phyloP scores from a whole-genome alignment of 371 early-diverging fungal species.

The Apophysomyces elegans region DNA sequence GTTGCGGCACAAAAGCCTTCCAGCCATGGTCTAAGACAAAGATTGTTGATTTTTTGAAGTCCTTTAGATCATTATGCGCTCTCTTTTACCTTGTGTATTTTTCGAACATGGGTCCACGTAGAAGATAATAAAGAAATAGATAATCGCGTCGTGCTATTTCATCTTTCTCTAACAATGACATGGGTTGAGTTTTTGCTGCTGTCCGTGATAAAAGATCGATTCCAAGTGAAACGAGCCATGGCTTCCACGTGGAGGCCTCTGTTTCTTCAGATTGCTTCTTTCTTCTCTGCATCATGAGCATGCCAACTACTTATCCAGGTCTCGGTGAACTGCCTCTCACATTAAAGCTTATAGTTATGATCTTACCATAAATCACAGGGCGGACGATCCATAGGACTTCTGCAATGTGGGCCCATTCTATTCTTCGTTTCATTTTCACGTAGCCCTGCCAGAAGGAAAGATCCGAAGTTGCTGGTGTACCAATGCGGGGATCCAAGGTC shows the following conservation, averaged over 20 bases:
- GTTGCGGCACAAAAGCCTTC: slow-evolving; percentile 41
- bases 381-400: slow-evolving; percentile 46
- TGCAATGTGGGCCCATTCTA: slow-evolving; percentile 33
- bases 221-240: slow-evolving; percentile 43
- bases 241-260: slow-evolving; percentile 29
- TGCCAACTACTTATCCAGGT: neutral
- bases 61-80: no score
- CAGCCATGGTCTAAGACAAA: slow-evolving; percentile 22
- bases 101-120: slow-evolving; percentile 38
- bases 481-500: slow-evolving; percentile 40
- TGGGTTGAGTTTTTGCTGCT: slow-evolving; percentile 31
- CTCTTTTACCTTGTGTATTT: slow-evolving; percentile 36
- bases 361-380: slow-evolving; percentile 45
- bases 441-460: slow-evolving; percentile 6
- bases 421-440: slow-evolving; percentile 11
- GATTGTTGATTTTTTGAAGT: neutral
- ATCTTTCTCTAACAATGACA: slow-evolving; percentile 38
- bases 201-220: slow-evolving; percentile 35
- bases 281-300: slow-evolving; percentile 9
- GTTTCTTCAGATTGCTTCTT: slow-evolving; percentile 22
- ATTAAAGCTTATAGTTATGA: neutral
- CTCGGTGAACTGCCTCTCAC: no score
- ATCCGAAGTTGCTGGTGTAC: slow-evolving; percentile 29
- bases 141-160: slow-evolving; percentile 40
- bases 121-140: slow-evolving; percentile 38